Percentiles rank a stretch among this genome's conserved stretches.
Conservation (phyloP, 371 early-diverging fungal genomes). For the Mucor lusitanicus region DNA sequence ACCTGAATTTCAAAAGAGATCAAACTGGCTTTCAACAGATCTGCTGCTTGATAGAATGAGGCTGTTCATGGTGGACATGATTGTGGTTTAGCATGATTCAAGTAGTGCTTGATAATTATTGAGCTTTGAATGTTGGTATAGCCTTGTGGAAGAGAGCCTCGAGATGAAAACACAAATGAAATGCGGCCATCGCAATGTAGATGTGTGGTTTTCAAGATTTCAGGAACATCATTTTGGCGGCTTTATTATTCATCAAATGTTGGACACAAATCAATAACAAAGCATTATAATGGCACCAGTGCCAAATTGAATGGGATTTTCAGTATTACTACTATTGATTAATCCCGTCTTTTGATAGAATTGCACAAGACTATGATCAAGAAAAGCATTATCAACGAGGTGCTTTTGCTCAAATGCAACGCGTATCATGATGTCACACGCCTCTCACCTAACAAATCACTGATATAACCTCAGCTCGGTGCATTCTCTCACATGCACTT, state of each 20-base stretch:
- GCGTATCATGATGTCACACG: neutral
- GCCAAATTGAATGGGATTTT: neutral
- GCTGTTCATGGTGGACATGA: neutral
- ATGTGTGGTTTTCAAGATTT: neutral
- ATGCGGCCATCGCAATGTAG: neutral
- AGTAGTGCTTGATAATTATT: neutral
- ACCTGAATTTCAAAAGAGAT: slow-evolving; percentile 1
- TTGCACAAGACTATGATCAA: neutral
- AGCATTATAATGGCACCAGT: no score
- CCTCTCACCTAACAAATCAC: neutral
- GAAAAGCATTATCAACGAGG: neutral
- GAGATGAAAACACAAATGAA: neutral
- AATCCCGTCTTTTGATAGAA: neutral
- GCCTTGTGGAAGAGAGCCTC: neutral
- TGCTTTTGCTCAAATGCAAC: neutral
- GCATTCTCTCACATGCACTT: neutral
- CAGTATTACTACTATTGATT: neutral
- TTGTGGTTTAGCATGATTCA: neutral
- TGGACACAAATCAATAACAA: no score
- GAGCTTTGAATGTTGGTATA: neutral
- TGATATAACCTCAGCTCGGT: neutral
- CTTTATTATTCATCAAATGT: neutral
- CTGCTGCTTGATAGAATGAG: neutral
- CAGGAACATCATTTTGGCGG: neutral
- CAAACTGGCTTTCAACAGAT: neutral